Conservation (phyloP, 1,139 yeast genomes). For the Pichia sp. region DNA sequence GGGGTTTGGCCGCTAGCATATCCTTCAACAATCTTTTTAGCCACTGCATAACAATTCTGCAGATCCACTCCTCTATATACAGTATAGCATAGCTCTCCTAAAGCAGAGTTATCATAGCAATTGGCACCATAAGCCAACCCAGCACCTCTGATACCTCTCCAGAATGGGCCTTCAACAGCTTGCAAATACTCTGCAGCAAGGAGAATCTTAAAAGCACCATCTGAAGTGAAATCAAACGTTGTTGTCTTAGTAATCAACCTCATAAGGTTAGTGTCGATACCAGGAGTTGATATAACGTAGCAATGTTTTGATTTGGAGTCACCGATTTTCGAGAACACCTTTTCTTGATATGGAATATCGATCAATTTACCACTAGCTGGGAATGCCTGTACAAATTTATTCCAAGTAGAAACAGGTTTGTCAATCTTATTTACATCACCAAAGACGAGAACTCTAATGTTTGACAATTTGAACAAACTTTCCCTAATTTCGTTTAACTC, state of each 20-base stretch:
- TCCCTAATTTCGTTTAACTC: constrained; percentile 56
- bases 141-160: constrained; percentile 94
- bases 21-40: constrained; percentile 60
- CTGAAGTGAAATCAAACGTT: constrained; percentile 50
- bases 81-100: constrained; percentile 61
- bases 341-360: constrained; percentile 49
- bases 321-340: constrained; percentile 58
- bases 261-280: constrained; percentile 82
- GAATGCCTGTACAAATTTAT: constrained; percentile 33
- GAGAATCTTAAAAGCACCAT: constrained; percentile 66
- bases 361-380: constrained; percentile 12
- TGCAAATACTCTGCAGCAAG: constrained; percentile 74
- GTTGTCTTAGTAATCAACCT: constrained; percentile 60
- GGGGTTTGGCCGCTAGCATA: constrained; percentile 48
- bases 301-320: constrained; percentile 50
- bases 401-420: constrained; percentile 65
- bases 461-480: constrained; percentile 53
- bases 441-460: constrained; percentile 62
- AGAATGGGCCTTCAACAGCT: constrained; percentile 93
- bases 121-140: constrained; percentile 92
- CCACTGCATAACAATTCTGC: constrained; percentile 63
- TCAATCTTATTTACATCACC: constrained; percentile 57
- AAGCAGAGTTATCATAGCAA: constrained; percentile 55
- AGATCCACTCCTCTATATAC: constrained; percentile 86
- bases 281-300: constrained; percentile 67